A percentile compares a stretch with the other conserved stretches of the same genome.
Evolutionary conservation across 495 filamentous ascomycete species (phyloP).

Genomic region (Ramalina intermedia): DNA sequence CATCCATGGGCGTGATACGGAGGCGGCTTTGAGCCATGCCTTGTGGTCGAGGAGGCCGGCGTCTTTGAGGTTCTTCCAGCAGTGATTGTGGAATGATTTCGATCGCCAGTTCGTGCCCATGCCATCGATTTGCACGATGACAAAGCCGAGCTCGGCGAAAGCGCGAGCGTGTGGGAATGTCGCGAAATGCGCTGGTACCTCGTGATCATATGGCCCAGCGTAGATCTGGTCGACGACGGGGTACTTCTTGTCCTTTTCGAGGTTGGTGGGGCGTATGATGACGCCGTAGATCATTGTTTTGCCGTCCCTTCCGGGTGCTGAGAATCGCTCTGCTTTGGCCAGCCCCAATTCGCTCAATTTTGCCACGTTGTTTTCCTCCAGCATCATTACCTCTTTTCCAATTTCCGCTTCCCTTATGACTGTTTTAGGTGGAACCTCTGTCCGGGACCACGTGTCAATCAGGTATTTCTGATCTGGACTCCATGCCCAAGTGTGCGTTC

Average conservation of each 20-base stretch:
- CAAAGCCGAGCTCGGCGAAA: constrained; percentile 13
- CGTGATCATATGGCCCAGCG: constrained; percentile 13
- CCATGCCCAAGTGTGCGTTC: constrained; percentile 14
- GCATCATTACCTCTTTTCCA: constrained; percentile 6
- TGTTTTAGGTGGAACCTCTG: constrained; percentile 10
- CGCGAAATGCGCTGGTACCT: constrained; percentile 9
- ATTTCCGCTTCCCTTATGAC: constrained; percentile 8
- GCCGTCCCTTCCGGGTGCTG: constrained; percentile 11
- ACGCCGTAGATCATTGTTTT: constrained; percentile 15
- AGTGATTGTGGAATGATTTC: constrained; percentile 16
- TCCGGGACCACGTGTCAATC: constrained; percentile 13
- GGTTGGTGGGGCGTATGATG: constrained; percentile 11
- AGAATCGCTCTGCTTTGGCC: constrained; percentile 9
- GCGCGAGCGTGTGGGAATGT: constrained; percentile 4
- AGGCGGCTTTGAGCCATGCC: constrained; percentile 12
- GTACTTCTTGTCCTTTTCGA: constrained; percentile 14
- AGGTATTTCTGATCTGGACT: constrained; percentile 8
- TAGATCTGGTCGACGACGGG: constrained; percentile 16
- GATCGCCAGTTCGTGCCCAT: constrained; percentile 18
- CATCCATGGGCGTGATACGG: constrained; percentile 12
- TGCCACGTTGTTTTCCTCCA: constrained; percentile 8
- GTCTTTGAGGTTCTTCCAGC: constrained; percentile 17
- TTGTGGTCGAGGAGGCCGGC: constrained; percentile 17
- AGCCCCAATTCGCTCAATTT: constrained; percentile 3
- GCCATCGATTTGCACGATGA: constrained; percentile 16